Base-by-base conservation (phyloP, 1,284 basidiomycete species). In the Apiotrichum veenhuisii region DNA sequence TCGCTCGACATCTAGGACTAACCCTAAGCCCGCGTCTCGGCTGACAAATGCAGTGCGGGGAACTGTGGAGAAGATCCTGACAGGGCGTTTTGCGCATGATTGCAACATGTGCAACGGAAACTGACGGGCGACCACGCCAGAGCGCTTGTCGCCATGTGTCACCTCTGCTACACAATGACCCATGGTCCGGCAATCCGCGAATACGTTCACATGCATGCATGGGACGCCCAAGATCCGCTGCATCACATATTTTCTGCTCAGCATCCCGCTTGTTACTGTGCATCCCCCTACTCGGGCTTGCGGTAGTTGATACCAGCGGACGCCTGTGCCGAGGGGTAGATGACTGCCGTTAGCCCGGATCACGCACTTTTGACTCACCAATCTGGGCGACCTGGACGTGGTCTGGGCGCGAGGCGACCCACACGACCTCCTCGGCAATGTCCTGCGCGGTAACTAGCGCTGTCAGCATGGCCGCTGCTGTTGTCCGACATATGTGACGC, bases 361-460 rank as follows among this genome's bases (percentile, higher is more conserved):
- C 5, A 18, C 48, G 7, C 11, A 88, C 5, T 11, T 1, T 88
- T 63, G 30, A 83, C 46, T 91, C 82, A 61, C 85, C 83, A 14
- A 88, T 76, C 70, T 91, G 86, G 2, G 89, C 90, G 45, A 93
- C 80, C 70, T 92, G 90, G 48, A 93, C 87, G 69, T 91, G 89
- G 33, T 87, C 81, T 20, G 90, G 89, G 33, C 93, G 85, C 14
- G 87, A 82, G 22, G 93, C 91, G 17, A 86, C 85, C 92, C 92
- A 97, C 18, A 94, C 89, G 68, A 97, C 92, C 74, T 97, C 93
- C 74, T 97, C 92, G 1, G 93, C 93, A 53, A 93, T 86, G 70
- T 92, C 89, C 58, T 85, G 80, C 7, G 86, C 85, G 2, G 83
- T 82, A 69, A 91, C 87, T 87, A 67, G 57, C 27, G 18, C 64